Conservation (phyloP, 352 stramenopile species). For the Phytopythium boreale region DNA sequence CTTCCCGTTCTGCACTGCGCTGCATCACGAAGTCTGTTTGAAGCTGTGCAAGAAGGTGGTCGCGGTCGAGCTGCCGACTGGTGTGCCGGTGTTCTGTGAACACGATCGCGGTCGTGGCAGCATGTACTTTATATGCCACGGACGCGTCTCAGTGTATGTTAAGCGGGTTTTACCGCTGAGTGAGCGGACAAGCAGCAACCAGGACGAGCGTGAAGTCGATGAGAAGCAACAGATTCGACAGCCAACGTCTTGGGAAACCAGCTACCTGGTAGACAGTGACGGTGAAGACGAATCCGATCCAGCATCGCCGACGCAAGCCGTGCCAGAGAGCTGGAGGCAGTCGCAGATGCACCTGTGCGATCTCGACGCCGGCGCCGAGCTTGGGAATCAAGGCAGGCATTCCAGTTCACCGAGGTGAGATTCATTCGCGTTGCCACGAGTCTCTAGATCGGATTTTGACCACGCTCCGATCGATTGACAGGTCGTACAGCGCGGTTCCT, state of each 20-base stretch:
- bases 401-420: conserved; percentile 15
- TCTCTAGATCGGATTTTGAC: not conserved
- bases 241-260: not conserved
- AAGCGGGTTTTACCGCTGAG: conserved; percentile 1
- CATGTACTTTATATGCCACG: conserved; percentile 5
- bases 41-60: conserved; percentile 29
- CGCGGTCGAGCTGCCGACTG: not conserved
- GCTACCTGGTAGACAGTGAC: not conserved
- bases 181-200: not conserved
- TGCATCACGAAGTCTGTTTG: conserved; percentile 35
- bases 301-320: not conserved
- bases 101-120: conserved; percentile 4
- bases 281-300: not conserved
- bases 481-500: conserved; percentile 24
- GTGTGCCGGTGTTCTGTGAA: conserved; percentile 12
- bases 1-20: conserved; percentile 35
- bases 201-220: not conserved
- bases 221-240: not conserved
- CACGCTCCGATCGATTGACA: not conserved
- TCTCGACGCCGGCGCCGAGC: conserved; percentile 18
- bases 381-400: conserved; percentile 30
- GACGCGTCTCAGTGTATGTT: conserved; percentile 1
- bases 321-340: conserved; percentile 17
- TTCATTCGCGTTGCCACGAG: not conserved
- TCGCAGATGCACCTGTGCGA: conserved; percentile 25